phyloP scores from a whole-genome alignment of 2,329 filamentous ascomycete species.

The Hyphodiscus sp. region DNA sequence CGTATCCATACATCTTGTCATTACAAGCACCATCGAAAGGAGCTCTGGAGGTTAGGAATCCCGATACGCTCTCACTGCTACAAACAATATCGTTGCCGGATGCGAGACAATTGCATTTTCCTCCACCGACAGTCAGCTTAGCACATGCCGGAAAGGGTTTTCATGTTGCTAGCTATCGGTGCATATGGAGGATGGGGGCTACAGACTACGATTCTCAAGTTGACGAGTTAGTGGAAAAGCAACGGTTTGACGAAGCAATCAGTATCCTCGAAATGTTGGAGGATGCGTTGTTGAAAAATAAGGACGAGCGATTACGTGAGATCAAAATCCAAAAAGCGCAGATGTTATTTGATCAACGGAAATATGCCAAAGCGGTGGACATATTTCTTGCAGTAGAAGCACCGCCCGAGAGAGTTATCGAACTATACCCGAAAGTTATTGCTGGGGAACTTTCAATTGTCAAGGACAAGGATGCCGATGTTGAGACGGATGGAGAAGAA shows the following conservation, averaged over 20 bases:
- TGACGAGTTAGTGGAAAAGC: slow-evolving; percentile 67
- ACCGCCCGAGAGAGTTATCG: slow-evolving; percentile 81
- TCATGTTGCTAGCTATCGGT: slow-evolving; percentile 82
- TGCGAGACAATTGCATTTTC: slow-evolving; percentile 81
- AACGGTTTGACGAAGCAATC: slow-evolving; percentile 82
- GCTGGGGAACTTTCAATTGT: slow-evolving; percentile 71
- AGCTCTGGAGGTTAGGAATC: slow-evolving; percentile 83
- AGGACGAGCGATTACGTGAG: slow-evolving; percentile 71
- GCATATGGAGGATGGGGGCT: slow-evolving; percentile 93
- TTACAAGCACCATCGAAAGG: slow-evolving; percentile 80
- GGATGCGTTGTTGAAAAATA: slow-evolving; percentile 81
- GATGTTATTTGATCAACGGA: slow-evolving; percentile 71
- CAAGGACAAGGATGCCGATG: slow-evolving; percentile 40
- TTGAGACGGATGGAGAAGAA: slow-evolving; percentile 34
- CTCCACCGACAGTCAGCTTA: slow-evolving; percentile 87
- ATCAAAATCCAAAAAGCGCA: slow-evolving; percentile 81
- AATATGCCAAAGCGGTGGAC: slow-evolving; percentile 80
- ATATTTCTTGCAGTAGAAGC: slow-evolving; percentile 80
- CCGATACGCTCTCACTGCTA: slow-evolving; percentile 81
- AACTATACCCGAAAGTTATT: slow-evolving; percentile 75
- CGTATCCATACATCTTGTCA: slow-evolving; percentile 89
- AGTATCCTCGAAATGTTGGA: slow-evolving; percentile 86
- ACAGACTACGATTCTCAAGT: slow-evolving; percentile 88
- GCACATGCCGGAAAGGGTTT: slow-evolving; percentile 96
- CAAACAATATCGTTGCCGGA: slow-evolving; percentile 79